Percentiles rank a stretch among this genome's conserved stretches.
These are phyloP conservation scores for Colletotrichum somersetense DNA, from an alignment of 2,329 filamentous ascomycete genomes.

Conservation along the genomic window DNA sequence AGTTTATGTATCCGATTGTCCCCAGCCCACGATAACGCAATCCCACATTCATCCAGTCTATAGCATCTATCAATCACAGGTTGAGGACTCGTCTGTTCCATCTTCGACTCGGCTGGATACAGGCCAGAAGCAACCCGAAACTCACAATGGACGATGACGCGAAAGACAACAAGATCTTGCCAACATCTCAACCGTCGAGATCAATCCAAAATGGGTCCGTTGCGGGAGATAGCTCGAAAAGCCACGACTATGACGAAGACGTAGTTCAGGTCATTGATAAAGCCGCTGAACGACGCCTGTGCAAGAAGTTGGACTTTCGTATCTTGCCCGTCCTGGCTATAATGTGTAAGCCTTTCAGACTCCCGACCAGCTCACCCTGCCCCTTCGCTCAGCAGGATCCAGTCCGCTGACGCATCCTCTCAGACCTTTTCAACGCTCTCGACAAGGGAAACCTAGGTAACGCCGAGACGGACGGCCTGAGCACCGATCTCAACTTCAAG, in stretches of 20 bases:
- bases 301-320: slow-evolving; percentile 67
- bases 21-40: not conserved
- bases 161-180: slow-evolving; percentile 23
- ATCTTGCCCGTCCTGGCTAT: slow-evolving; percentile 66
- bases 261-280: slow-evolving; percentile 50
- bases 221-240: slow-evolving; percentile 14
- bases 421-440: slow-evolving; percentile 62
- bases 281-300: slow-evolving; percentile 63
- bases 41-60: not conserved
- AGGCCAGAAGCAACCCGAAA: not conserved
- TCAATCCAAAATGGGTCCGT: slow-evolving; percentile 28
- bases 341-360: slow-evolving; percentile 57
- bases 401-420: not conserved
- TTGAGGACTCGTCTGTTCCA: not conserved
- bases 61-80: not conserved
- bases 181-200: not conserved
- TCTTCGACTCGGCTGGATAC: not conserved
- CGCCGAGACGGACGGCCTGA: slow-evolving; percentile 54
- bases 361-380: not conserved
- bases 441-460: slow-evolving; percentile 58
- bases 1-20: not conserved
- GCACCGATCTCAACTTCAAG: slow-evolving; percentile 50
- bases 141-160: slow-evolving; percentile 9
- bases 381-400: no score
- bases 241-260: slow-evolving; percentile 42